Conservation (phyloP, 768 basidiomycete genomes). For the Botryobasidium botryosum region DNA sequence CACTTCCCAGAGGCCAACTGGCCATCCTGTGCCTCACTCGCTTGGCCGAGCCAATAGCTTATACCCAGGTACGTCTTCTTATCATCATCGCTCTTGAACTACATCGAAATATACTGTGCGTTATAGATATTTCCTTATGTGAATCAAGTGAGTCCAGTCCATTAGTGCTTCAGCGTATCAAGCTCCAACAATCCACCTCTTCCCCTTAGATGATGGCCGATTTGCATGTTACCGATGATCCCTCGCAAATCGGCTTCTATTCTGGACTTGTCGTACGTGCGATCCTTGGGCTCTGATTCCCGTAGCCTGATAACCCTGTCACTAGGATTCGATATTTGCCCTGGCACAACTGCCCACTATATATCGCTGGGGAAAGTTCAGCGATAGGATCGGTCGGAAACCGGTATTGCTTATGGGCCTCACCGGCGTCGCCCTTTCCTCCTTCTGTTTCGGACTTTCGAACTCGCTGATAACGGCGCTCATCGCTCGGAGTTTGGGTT, state of each 20-base stretch:
- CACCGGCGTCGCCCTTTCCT: constrained; percentile 1
- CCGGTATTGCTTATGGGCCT: constrained; percentile 13
- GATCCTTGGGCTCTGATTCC: neutral
- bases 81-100: neutral
- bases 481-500: neutral
- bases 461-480: neutral
- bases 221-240: constrained; percentile 5
- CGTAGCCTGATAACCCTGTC: neutral
- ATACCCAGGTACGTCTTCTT: constrained; percentile 1
- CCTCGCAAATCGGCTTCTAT: constrained; percentile 10
- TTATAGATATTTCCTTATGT: constrained; percentile 13
- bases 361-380: neutral
- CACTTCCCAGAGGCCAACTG: constrained; percentile 11
- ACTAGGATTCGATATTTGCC: constrained; percentile 9
- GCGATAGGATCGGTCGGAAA: constrained; percentile 12
- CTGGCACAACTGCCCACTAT: constrained; percentile 12
- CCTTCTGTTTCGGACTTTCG: constrained; percentile 9
- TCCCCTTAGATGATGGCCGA: constrained; percentile 7
- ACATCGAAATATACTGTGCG: neutral
- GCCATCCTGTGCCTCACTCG: constrained; percentile 9
- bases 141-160: constrained; percentile 7
- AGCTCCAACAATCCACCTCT: neutral
- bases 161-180: neutral
- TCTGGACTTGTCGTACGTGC: constrained; percentile 7
- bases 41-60: constrained; percentile 10